These are phyloP conservation scores for Hypoxylon trugodes DNA, from an alignment of 495 filamentous ascomycete genomes.

Conservation along the genomic window DNA sequence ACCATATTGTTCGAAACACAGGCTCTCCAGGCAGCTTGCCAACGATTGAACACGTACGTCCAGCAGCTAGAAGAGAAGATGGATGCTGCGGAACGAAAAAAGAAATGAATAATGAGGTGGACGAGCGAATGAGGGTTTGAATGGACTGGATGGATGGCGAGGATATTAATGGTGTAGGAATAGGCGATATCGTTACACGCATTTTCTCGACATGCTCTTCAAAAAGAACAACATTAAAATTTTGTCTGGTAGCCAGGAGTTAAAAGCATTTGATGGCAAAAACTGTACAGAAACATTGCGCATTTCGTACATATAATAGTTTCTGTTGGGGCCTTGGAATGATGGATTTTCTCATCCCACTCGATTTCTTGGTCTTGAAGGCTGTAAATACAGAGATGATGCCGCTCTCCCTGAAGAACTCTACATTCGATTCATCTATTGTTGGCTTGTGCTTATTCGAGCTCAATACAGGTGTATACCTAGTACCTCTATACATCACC, in stretches of 20 bases:
- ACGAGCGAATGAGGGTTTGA: not conserved
- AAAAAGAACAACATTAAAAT: constrained; percentile 1
- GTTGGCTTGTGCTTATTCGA: no score
- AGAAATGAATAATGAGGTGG: constrained; percentile 46
- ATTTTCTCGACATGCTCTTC: constrained; percentile 4
- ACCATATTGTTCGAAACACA: constrained; percentile 49
- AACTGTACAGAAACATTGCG: constrained; percentile 21
- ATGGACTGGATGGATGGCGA: not conserved
- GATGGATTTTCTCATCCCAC: not conserved
- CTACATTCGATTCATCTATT: not conserved
- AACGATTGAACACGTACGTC: constrained; percentile 85
- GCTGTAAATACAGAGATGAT: not conserved
- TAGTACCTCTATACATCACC: no score
- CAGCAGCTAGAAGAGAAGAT: constrained; percentile 83
- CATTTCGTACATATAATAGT: constrained; percentile 11
- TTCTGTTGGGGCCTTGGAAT: constrained; percentile 8
- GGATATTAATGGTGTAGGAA: constrained; percentile 24
- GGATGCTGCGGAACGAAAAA: constrained; percentile 66
- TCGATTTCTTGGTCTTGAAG: not conserved
- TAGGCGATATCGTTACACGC: constrained; percentile 13
- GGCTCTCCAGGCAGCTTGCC: constrained; percentile 87
- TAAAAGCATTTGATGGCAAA: constrained; percentile 24
- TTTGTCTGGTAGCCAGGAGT: constrained; percentile 32
- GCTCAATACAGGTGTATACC: no score
- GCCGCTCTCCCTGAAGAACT: not conserved